Percentiles rank a stretch among this genome's conserved stretches.
Evolutionary conservation across 1,284 basidiomycete genomes (phyloP).

Genomic region (Polyporus tsugae): DNA sequence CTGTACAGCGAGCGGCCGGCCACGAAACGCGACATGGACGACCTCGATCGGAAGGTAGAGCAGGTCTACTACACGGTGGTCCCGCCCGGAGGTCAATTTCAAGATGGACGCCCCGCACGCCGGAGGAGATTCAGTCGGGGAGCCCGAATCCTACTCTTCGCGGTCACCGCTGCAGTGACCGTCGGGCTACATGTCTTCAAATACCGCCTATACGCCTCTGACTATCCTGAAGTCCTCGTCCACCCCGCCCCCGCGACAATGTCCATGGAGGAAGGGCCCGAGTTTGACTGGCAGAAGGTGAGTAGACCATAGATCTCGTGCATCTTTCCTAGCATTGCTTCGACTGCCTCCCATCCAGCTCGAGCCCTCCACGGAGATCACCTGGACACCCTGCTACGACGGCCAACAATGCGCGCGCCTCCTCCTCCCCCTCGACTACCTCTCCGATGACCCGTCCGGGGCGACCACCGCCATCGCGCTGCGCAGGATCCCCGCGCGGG

Average conservation of each 20-base stretch:
- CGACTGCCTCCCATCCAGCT: slow-evolving; percentile 17
- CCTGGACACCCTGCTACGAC: slow-evolving; percentile 37
- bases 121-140: background rate
- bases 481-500: slow-evolving; percentile 38
- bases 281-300: background rate
- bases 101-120: background rate
- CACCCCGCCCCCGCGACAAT: background rate
- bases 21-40: background rate
- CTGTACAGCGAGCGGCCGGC: too few species aligned
- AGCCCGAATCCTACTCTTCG: background rate
- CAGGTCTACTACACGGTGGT: background rate
- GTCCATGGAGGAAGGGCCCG: background rate
- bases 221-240: background rate
- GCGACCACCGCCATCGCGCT: slow-evolving; percentile 48
- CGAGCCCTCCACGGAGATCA: slow-evolving; percentile 27
- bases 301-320: background rate
- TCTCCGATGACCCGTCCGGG: slow-evolving; percentile 29
- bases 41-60: background rate
- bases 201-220: background rate
- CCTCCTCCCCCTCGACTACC: slow-evolving; percentile 49
- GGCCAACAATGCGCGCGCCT: slow-evolving; percentile 38
- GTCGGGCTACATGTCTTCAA: background rate
- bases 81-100: background rate
- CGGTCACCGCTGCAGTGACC: background rate
- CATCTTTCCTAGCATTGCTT: background rate